Evolutionary conservation across 2,329 filamentous ascomycete genomes (phyloP).

Genomic region (Penicillium crustosum): DNA sequence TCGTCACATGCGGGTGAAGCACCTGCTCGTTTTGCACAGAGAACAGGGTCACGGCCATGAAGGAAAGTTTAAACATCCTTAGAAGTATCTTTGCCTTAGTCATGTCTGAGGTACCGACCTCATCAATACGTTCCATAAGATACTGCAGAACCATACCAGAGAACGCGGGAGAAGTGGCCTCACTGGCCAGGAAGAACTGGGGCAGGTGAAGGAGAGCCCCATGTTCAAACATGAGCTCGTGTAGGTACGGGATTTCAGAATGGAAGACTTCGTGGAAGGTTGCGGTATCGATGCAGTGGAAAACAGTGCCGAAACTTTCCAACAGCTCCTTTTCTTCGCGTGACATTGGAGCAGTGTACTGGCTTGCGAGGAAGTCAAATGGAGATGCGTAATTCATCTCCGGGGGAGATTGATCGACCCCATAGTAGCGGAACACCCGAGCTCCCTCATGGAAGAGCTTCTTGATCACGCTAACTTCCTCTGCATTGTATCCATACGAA

Average conservation of each 20-base stretch:
- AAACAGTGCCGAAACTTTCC: conserved; percentile 96
- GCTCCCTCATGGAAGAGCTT: conserved; percentile 97
- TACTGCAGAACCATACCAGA: conserved; percentile 98
- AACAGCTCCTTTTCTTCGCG: conserved; percentile 97
- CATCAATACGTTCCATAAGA: conserved; percentile 92
- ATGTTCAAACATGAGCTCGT: conserved; percentile 97
- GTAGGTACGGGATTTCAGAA: conserved; percentile 92
- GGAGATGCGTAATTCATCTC: conserved; percentile 77
- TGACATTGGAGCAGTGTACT: conserved; percentile 88
- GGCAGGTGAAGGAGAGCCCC: conserved; percentile 90
- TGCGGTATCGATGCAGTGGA: conserved; percentile 96
- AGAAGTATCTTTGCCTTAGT: conserved; percentile 91
- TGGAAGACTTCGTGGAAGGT: conserved; percentile 99
- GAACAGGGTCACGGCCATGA: conserved; percentile 98
- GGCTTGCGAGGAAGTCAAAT: conserved; percentile 89
- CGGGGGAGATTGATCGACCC: conserved; percentile 73
- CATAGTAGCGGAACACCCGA: conserved; percentile 95
- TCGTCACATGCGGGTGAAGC: conserved; percentile 89
- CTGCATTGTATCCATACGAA: conserved; percentile 92
- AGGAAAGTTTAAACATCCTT: conserved; percentile 93
- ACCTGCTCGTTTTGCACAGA: conserved; percentile 94
- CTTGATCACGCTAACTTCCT: conserved; percentile 93
- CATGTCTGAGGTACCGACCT: conserved; percentile 88
- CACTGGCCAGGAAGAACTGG: conserved; percentile 97
- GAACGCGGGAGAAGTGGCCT: conserved; percentile 95